Evolutionary conservation across 73 alveolate species (phyloP).

Genomic region (Paramecium caudatum): DNA sequence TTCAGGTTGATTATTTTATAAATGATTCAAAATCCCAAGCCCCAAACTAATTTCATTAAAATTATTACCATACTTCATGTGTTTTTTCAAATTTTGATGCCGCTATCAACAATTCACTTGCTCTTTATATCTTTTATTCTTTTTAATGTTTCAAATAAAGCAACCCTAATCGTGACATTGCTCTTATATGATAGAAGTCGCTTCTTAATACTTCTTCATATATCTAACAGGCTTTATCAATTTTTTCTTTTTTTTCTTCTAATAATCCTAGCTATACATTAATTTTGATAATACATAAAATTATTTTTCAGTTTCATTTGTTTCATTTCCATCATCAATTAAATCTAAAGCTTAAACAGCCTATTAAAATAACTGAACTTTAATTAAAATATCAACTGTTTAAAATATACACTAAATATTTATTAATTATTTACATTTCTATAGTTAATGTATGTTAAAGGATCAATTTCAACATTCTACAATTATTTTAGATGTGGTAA

Average conservation of each 20-base stretch:
- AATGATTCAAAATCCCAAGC: background rate
- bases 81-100: conserved; percentile 53
- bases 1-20: background rate
- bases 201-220: conserved; percentile 26
- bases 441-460: conserved; percentile 26
- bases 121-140: conserved; percentile 34
- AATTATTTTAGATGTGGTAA: background rate
- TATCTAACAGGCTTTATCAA: background rate
- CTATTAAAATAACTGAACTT: no score
- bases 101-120: conserved; percentile 46
- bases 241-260: conserved; percentile 20
- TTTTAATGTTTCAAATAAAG: background rate
- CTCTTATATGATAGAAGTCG: conserved; percentile 39
- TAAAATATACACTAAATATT: conserved; percentile 25
- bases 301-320: background rate
- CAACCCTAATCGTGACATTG: conserved; percentile 48
- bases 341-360: background rate
- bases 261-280: conserved; percentile 8
- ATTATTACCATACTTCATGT: background rate
- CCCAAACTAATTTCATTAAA: background rate
- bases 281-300: background rate
- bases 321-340: conserved; percentile 7
- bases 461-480: conserved; percentile 38
- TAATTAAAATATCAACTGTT: background rate
- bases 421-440: conserved; percentile 3